A percentile compares a stretch with the other conserved stretches of the same genome.
Conservation (phyloP, 805 yeast species). For the Grigorovia yakushimaensis region DNA sequence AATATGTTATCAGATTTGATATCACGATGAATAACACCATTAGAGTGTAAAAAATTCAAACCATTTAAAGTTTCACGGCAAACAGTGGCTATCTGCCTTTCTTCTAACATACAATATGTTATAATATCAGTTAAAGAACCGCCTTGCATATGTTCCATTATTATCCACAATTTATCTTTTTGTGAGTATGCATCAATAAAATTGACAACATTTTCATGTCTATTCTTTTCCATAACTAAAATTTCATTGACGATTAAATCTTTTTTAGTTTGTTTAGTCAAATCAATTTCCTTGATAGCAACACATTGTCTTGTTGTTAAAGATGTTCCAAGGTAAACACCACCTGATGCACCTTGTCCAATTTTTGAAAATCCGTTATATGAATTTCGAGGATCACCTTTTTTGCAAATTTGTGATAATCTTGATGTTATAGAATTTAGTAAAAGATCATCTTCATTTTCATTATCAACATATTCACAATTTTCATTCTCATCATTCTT, state of each 20-base stretch:
- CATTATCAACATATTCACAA: neutral
- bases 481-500: neutral
- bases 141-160: slow-evolving; percentile 99
- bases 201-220: slow-evolving; percentile 87
- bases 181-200: slow-evolving; percentile 77
- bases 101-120: slow-evolving; percentile 79
- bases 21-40: slow-evolving; percentile 92
- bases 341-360: slow-evolving; percentile 98
- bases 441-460: neutral
- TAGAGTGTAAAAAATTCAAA: slow-evolving; percentile 74
- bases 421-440: slow-evolving; percentile 11
- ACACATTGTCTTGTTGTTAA: slow-evolving; percentile 48
- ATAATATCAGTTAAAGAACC: slow-evolving; percentile 94
- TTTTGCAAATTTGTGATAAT: slow-evolving; percentile 66
- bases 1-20: slow-evolving; percentile 91
- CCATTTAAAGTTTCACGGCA: slow-evolving; percentile 88
- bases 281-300: slow-evolving; percentile 93
- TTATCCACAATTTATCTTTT: slow-evolving; percentile 84
- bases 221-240: slow-evolving; percentile 85
- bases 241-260: slow-evolving; percentile 93
- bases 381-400: slow-evolving; percentile 69
- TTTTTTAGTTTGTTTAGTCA: slow-evolving; percentile 90
- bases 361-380: slow-evolving; percentile 69
- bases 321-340: slow-evolving; percentile 84
- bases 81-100: slow-evolving; percentile 91